Conservation (phyloP, 108 stramenopile species). For the Pseudonitzschia delicatissima region DNA sequence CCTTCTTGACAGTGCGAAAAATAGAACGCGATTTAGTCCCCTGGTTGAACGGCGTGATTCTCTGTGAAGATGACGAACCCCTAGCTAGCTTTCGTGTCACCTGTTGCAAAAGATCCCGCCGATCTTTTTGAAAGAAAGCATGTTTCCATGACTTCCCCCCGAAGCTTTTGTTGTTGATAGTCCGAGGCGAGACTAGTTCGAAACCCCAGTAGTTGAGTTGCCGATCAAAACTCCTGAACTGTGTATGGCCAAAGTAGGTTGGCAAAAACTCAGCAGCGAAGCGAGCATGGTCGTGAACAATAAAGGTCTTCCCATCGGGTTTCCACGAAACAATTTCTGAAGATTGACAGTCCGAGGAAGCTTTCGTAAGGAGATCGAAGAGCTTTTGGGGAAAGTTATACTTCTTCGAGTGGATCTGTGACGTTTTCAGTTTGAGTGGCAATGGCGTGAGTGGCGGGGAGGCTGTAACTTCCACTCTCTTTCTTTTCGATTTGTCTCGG, state of each 20-base stretch:
- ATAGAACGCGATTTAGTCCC: not conserved
- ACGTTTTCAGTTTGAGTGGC: not conserved
- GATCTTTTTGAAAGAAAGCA: not conserved
- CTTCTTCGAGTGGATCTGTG: constrained; percentile 10
- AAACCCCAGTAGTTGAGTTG: constrained; percentile 13
- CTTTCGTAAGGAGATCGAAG: constrained; percentile 9
- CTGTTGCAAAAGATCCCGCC: not conserved
- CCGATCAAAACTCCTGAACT: constrained; percentile 32
- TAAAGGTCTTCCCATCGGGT: constrained; percentile 31
- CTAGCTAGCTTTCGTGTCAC: not conserved
- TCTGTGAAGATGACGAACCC: no score
- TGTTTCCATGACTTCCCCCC: constrained; percentile 8
- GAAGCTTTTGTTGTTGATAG: not conserved
- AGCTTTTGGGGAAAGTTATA: constrained; percentile 23
- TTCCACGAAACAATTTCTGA: constrained; percentile 29
- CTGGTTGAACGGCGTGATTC: no score
- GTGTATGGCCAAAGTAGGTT: constrained; percentile 45
- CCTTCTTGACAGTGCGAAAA: not conserved
- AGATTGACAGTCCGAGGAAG: not conserved
- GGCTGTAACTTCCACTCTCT: not conserved
- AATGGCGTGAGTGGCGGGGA: not conserved
- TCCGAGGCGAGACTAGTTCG: not conserved
- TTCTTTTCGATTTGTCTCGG: no score
- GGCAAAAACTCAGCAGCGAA: constrained; percentile 31
- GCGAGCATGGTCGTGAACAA: constrained; percentile 21